Base-by-base conservation (phyloP, 345 rosid genomes). In the Melaleuca quinquenervia region DNA sequence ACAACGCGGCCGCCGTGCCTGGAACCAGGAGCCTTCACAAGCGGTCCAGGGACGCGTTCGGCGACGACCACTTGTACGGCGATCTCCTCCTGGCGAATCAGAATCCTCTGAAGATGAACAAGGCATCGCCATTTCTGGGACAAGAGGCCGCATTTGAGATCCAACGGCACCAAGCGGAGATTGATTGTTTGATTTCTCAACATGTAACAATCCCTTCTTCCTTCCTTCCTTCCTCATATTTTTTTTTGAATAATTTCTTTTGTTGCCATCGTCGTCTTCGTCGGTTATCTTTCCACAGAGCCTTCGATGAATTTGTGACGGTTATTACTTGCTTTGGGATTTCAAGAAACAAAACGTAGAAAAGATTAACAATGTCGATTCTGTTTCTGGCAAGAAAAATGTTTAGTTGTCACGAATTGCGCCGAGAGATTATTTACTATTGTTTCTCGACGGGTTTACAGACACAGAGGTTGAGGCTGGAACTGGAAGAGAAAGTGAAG, bases 111-210 rank as follows among this genome's bases (percentile, higher is more conserved):
- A 70, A 91, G 83, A 93, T 91, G 90, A 87, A 84, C 29, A 91
- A 89, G 50, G 86, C 82, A 14, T 87, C 90, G 6, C 86, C 94
- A 6, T 60, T 85, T 85, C 41, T 92, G 48, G 94, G 91, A 84
- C 80, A 87, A 41, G 92, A 92, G 7, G 24, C 90, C 82, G 41
- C 88, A 24, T 82, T 89, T 9, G 94, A 91, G 90, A 91, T 94
- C 87, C 95, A 94, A 7, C 93, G 91, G 44, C 92, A 93, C 60
- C 96, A 92, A 36, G 85, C 89, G 3, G 98, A 94, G 87, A 88
- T 94, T 62, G 94, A 94, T 85, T 89, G 88, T 44, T 87, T 90
- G 90, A 84, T 96, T 26, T 90, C 92, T 50, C 92, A 92, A 52
- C 92, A 91, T 54, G 95, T 93, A 90, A 85, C 86, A 84, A 64